Conservation (phyloP, 352 stramenopile species). For the Pythium dissotocum region DNA sequence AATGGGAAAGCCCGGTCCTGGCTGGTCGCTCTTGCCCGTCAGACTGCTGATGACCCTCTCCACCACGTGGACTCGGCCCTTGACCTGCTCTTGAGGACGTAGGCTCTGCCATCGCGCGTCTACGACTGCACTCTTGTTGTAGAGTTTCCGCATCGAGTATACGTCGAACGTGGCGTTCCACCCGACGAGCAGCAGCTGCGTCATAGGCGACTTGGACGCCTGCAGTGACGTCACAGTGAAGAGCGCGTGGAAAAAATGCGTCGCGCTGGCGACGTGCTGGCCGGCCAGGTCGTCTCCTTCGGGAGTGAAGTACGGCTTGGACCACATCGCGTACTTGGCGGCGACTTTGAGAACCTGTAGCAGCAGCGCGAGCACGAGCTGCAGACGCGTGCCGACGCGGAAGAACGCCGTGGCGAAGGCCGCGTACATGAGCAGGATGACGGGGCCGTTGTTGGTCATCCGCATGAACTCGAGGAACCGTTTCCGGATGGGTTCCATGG, state of each 20-base stretch:
- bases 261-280: constrained; percentile 11
- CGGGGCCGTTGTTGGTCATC: constrained; percentile 9
- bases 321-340: constrained; percentile 10
- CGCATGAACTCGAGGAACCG: constrained; percentile 5
- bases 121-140: not conserved
- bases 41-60: not conserved
- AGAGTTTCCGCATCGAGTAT: not conserved
- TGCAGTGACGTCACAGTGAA: constrained; percentile 43
- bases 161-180: constrained; percentile 31
- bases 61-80: not conserved
- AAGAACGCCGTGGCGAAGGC: constrained; percentile 35
- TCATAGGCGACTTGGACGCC: constrained; percentile 37
- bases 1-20: not conserved
- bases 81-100: not conserved
- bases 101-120: not conserved
- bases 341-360: constrained; percentile 31
- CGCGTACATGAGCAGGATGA: constrained; percentile 34
- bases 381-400: constrained; percentile 19
- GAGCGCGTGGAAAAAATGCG: constrained; percentile 37
- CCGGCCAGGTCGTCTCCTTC: constrained; percentile 31
- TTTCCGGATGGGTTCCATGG: not conserved
- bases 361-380: constrained; percentile 36
- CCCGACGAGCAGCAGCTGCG: constrained; percentile 23
- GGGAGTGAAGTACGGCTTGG: constrained; percentile 21
- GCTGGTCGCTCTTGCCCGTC: not conserved